Evolutionary conservation across 2,329 filamentous ascomycete species (phyloP), one percentile per base, ranked within the genome.

Genomic region (Dactylellina haptotyla): DNA sequence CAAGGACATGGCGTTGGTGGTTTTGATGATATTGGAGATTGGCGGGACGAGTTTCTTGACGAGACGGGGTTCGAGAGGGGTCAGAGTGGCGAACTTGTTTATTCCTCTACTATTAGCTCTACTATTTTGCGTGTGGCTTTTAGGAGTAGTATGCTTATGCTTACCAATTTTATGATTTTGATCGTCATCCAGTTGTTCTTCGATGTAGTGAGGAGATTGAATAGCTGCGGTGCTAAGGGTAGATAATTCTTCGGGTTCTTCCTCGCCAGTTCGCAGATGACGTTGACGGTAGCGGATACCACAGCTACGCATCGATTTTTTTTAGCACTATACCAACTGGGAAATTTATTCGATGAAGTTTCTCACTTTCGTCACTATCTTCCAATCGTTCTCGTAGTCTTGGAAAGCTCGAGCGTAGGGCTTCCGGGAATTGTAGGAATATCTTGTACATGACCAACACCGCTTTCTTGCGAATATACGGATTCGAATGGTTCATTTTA

Each of bases 151-250:
- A 23, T 9, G 16, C n/a, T 28, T 53, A n/a, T 41, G 83, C 87
- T 77, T 81, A 94, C 92, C 75, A 99, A 86, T 82, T 99, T 99
- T 80, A 99, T 98, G 75, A 99, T 87, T 81, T 99, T 99, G 80
- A 99, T 99, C 70, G 93, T 93, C 94, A 99, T 98, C 95, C 95
- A 99, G 81, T 99, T 99, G 81, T 99, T 98, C 37, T 90, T 90
- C 64, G 93, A 90, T 73, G 96, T 90, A 10, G 97, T 93, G 25
- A 99, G 84, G 16, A 99, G 85, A 79, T 97, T 93, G 78, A 98
- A 99, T 25, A 99, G 82, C 69, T 95, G 86, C 6, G 95, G 95
- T 0, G 95, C 95, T 28, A 99, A 84, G 12, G 95, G 92, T 28
- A 99, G 84, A 78, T 98, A 98, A 81, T 99, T 95, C 77, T 94